Evolutionary conservation across 495 filamentous ascomycete species (phyloP).

Genomic region (Penicillium canescens): DNA sequence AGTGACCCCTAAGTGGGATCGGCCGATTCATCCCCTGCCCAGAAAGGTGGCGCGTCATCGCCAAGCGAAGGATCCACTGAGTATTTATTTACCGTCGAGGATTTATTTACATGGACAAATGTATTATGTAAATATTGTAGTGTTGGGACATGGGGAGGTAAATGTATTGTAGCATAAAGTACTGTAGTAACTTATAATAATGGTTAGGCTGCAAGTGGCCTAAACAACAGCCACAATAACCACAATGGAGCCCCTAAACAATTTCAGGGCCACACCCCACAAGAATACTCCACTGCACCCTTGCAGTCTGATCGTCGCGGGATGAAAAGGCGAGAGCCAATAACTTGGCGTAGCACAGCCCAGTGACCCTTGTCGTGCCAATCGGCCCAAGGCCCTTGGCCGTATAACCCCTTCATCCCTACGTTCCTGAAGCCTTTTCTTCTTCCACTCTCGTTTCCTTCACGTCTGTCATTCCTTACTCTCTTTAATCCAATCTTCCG

Average conservation of each 20-base stretch:
- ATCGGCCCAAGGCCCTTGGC: not conserved
- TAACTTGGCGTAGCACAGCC: conserved; percentile 12
- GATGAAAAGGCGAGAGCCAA: conserved; percentile 1
- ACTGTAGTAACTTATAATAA: no score
- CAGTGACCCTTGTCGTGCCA: not conserved
- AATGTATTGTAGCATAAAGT: no score
- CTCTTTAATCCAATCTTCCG: conserved; percentile 14
- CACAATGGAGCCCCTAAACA: not conserved
- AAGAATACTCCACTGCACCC: conserved; percentile 3
- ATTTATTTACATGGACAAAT: no score
- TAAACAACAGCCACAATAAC: no score
- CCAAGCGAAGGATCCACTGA: conserved; percentile 8
- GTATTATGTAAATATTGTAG: not conserved
- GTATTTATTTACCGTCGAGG: not conserved
- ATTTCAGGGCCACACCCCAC: not conserved
- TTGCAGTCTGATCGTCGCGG: conserved; percentile 16
- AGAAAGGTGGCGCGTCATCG: conserved; percentile 12
- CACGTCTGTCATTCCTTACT: conserved; percentile 8
- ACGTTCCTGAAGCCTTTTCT: conserved; percentile 29
- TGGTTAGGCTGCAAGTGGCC: no score
- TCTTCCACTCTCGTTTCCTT: conserved; percentile 35
- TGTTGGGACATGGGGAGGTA: no score
- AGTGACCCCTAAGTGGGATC: conserved; percentile 4
- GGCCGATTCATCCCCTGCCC: conserved; percentile 4
- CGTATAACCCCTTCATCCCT: conserved; percentile 24